A percentile compares a stretch with the other conserved stretches of the same genome.
phyloP scores from a whole-genome alignment of 208 protist genomes.

The Balamuthia mandrillaris region DNA sequence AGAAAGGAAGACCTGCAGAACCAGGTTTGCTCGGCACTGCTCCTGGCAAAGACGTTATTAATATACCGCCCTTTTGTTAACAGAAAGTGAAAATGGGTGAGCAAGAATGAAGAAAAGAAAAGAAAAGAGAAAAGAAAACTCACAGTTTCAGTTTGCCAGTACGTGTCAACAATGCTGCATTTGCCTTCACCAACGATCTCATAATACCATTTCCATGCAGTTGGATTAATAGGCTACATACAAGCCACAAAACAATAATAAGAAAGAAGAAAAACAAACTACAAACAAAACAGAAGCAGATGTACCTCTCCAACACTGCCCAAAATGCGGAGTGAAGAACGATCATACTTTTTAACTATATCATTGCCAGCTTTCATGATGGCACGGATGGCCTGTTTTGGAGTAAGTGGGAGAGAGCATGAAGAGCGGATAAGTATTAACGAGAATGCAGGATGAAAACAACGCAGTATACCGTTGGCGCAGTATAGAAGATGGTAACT shows the following conservation, averaged over 20 bases:
- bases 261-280: background rate
- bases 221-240: conserved; percentile 68
- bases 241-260: background rate
- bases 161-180: conserved; percentile 93
- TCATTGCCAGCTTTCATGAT: conserved; percentile 83
- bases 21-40: conserved; percentile 90
- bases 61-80: conserved; percentile 75
- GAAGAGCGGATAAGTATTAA: background rate
- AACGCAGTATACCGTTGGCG: conserved; percentile 84
- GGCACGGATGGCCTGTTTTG: conserved; percentile 62
- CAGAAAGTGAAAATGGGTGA: background rate
- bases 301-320: conserved; percentile 92
- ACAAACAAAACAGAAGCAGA: background rate
- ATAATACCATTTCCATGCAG: conserved; percentile 90
- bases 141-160: conserved; percentile 96
- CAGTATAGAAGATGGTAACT: conserved; percentile 94
- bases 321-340: conserved; percentile 83
- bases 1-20: conserved; percentile 91
- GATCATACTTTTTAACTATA: conserved; percentile 74
- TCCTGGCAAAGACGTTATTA: conserved; percentile 91
- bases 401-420: background rate
- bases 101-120: background rate
- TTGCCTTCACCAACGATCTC: conserved; percentile 83
- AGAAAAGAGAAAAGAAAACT: background rate
- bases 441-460: background rate